Percentiles rank a stretch among this genome's conserved stretches.
Conservation (phyloP, 1,139 yeast genomes). For the Kluyveromyces sp. region DNA sequence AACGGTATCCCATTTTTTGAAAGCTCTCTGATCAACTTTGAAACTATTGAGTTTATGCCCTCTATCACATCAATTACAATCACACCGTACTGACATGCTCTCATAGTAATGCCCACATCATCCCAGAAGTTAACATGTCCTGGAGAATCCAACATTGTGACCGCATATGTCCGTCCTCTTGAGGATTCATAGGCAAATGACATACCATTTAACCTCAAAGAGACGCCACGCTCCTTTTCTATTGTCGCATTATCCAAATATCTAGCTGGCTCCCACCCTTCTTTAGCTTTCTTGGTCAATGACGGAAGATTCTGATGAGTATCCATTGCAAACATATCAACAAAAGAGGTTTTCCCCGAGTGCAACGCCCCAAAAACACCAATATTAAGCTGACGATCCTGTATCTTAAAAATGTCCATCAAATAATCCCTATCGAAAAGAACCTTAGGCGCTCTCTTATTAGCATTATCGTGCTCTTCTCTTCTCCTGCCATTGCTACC, state of each 20-base stretch:
- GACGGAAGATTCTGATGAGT: constrained; percentile 46
- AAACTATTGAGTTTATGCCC: constrained; percentile 46
- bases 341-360: constrained; percentile 78
- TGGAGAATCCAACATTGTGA: constrained; percentile 77
- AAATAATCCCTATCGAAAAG: constrained; percentile 59
- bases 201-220: constrained; percentile 58
- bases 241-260: constrained; percentile 65
- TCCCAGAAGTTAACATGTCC: constrained; percentile 84
- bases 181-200: constrained; percentile 54
- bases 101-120: constrained; percentile 54
- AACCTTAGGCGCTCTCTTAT: constrained; percentile 45
- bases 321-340: constrained; percentile 60
- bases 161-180: constrained; percentile 46
- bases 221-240: constrained; percentile 63
- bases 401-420: constrained; percentile 41
- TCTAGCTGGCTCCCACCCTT: constrained; percentile 27
- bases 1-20: constrained; percentile 37
- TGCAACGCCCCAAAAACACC: constrained; percentile 75
- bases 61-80: constrained; percentile 80
- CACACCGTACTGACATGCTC: constrained; percentile 57
- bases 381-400: constrained; percentile 68
- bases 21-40: constrained; percentile 20
- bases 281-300: constrained; percentile 24
- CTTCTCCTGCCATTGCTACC: constrained; percentile 41
- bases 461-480: constrained; percentile 27